phyloP scores from a whole-genome alignment of 2,329 filamentous ascomycete genomes.

The Fusarium begoniae region DNA sequence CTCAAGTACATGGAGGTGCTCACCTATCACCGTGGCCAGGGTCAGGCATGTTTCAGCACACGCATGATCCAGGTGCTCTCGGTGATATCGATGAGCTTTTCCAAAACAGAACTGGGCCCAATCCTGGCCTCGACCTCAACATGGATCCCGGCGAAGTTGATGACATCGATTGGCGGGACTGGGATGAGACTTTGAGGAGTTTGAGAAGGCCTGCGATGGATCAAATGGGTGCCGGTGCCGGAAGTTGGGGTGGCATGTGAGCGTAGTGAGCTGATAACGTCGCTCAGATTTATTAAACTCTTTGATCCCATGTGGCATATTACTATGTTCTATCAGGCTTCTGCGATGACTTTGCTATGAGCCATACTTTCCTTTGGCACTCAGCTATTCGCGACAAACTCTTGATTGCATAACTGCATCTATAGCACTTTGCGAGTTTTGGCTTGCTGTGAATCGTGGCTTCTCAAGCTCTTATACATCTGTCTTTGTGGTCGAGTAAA shows the following conservation, averaged over 20 bases:
- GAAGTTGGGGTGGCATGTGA: conserved; percentile 35
- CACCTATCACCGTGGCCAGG: conserved; percentile 19
- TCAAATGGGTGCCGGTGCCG: conserved; percentile 3
- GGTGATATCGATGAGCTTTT: conserved; percentile 9
- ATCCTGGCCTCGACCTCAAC: conserved; percentile 12
- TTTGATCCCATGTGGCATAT: not conserved
- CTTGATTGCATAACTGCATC: not conserved
- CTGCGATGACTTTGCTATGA: not conserved
- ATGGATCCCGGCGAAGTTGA: conserved; percentile 31
- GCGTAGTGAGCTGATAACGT: not conserved
- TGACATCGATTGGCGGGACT: conserved; percentile 34
- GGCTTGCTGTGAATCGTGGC: not conserved
- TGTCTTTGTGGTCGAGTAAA: not conserved
- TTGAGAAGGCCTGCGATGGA: conserved; percentile 2
- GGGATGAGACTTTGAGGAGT: conserved; percentile 23
- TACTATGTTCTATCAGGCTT: not conserved
- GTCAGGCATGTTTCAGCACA: conserved; percentile 4
- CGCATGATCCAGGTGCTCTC: not conserved
- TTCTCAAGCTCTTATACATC: not conserved
- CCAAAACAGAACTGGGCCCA: not conserved
- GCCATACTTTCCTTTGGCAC: no score
- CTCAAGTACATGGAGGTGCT: not conserved
- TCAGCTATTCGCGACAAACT: not conserved
- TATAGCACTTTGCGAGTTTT: not conserved
- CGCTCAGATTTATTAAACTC: not conserved